Conservation (phyloP, 139 green algal species). For the Chlamydomonas incerta region DNA sequence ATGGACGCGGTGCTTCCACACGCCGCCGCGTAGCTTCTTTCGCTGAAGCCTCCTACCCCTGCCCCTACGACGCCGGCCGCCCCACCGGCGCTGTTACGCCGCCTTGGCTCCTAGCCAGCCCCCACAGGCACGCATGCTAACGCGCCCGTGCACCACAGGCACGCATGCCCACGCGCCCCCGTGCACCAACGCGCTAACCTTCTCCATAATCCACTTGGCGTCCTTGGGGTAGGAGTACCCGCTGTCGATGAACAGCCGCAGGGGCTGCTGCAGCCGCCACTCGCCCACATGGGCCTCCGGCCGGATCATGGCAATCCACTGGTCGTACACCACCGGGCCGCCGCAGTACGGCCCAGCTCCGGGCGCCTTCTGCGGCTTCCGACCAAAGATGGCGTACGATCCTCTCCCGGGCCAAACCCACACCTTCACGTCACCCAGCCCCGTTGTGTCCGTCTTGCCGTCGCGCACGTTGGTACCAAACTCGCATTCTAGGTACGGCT, state of each 20-base stretch:
- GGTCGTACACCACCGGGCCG: constrained; percentile 46
- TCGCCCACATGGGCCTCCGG: not conserved
- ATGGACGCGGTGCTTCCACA: not conserved
- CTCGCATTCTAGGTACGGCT: constrained; percentile 49
- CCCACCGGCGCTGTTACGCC: no score
- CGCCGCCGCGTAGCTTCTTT: no score
- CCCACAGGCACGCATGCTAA: no score
- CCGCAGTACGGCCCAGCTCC: constrained; percentile 26
- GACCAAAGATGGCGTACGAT: constrained; percentile 57
- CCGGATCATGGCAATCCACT: constrained; percentile 48
- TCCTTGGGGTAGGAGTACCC: constrained; percentile 15
- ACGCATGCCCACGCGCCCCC: no score
- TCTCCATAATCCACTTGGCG: constrained; percentile 45
- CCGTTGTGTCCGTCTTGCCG: constrained; percentile 48
- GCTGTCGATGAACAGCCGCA: constrained; percentile 8
- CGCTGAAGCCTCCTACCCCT: no score
- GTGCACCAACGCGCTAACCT: no score
- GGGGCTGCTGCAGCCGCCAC: constrained; percentile 44
- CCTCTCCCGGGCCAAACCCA: constrained; percentile 55
- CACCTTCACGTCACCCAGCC: constrained; percentile 57
- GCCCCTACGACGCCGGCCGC: no score
- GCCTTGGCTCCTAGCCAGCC: no score
- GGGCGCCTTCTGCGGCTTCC: constrained; percentile 40
- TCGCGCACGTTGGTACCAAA: constrained; percentile 43
- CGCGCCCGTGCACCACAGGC: no score